Percentiles rank a stretch among this genome's conserved stretches.
These are phyloP conservation scores for Sarocladiaceae sp. DNA, from an alignment of 2,329 filamentous ascomycete species.

Conservation along the genomic window DNA sequence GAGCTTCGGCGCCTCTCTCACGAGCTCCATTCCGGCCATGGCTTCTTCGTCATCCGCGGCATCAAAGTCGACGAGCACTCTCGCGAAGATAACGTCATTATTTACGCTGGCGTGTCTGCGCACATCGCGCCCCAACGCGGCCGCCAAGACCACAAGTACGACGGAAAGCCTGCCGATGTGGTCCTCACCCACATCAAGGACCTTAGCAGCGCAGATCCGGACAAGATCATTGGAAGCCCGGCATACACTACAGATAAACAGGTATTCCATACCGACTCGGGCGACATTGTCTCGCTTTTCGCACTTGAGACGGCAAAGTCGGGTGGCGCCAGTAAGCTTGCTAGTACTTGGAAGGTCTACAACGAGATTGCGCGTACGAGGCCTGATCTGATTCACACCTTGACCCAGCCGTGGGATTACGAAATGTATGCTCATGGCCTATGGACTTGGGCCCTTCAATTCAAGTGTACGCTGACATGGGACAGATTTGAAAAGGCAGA, in stretches of 20 bases:
- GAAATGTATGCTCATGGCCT: constrained; percentile 30
- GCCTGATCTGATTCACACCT: constrained; percentile 52
- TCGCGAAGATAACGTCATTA: constrained; percentile 50
- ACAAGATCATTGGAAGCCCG: constrained; percentile 44
- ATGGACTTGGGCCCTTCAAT: constrained; percentile 27
- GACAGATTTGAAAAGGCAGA: constrained; percentile 45
- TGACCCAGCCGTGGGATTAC: constrained; percentile 42
- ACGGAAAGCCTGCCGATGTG: constrained; percentile 42
- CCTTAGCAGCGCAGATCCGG: constrained; percentile 27
- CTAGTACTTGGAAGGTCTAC: constrained; percentile 54
- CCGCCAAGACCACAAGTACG: constrained; percentile 41
- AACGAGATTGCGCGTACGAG: constrained; percentile 53
- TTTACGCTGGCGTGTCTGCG: constrained; percentile 53
- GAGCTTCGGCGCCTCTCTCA: constrained; percentile 44
- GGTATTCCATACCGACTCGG: constrained; percentile 55
- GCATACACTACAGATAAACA: constrained; percentile 57
- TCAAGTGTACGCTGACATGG: too few relatives aligned
- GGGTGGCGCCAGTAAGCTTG: constrained; percentile 53
- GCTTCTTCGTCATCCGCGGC: constrained; percentile 56
- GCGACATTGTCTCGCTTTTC: constrained; percentile 54
- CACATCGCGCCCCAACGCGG: constrained; percentile 50
- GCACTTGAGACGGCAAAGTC: constrained; percentile 43
- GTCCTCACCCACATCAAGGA: constrained; percentile 59
- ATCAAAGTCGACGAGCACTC: constrained; percentile 45
- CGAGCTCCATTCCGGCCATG: constrained; percentile 51